Conservation (phyloP, 768 basidiomycete genomes). For the Clavaria fumosa region DNA sequence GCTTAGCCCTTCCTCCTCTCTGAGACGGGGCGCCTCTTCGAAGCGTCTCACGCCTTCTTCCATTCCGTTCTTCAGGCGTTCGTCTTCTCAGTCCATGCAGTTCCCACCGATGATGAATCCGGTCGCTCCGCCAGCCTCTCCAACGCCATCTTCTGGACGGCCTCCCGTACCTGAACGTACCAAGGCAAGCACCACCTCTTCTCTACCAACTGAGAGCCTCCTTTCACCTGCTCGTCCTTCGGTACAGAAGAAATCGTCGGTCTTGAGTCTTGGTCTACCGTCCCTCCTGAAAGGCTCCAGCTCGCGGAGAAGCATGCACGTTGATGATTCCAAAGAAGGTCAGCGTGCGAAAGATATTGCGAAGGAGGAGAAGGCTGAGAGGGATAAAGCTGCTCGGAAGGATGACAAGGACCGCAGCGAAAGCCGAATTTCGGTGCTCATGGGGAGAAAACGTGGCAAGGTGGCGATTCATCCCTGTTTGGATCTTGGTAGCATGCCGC, state of each 20-base stretch:
- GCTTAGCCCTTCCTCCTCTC: conserved; percentile 57
- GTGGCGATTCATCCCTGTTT: too few species aligned
- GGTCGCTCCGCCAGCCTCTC: conserved; percentile 37
- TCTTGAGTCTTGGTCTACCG: conserved; percentile 65
- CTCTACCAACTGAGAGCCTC: conserved; percentile 36
- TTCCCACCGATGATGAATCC: conserved; percentile 34
- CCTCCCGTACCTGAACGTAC: conserved; percentile 24
- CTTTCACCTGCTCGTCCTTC: conserved; percentile 41
- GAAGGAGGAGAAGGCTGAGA: conserved; percentile 27
- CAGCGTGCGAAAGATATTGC: conserved; percentile 34
- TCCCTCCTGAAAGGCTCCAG: conserved; percentile 74
- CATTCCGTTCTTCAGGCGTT: conserved; percentile 88
- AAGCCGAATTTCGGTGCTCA: conserved; percentile 75
- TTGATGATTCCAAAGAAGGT: conserved; percentile 31
- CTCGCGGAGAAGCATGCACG: conserved; percentile 67
- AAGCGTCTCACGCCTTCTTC: conserved; percentile 84
- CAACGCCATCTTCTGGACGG: conserved; percentile 28
- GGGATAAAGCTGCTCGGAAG: conserved; percentile 44
- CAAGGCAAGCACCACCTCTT: conserved; percentile 34
- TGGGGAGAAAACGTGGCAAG: conserved; percentile 86
- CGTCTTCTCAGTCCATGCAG: conserved; percentile 80
- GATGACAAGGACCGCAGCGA: conserved; percentile 84
- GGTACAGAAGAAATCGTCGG: conserved; percentile 65
- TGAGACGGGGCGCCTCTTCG: conserved; percentile 44
- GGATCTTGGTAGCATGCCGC: conserved; percentile 2